Base-by-base conservation (phyloP, 345 rosid genomes). In the Sonneratia alba region DNA sequence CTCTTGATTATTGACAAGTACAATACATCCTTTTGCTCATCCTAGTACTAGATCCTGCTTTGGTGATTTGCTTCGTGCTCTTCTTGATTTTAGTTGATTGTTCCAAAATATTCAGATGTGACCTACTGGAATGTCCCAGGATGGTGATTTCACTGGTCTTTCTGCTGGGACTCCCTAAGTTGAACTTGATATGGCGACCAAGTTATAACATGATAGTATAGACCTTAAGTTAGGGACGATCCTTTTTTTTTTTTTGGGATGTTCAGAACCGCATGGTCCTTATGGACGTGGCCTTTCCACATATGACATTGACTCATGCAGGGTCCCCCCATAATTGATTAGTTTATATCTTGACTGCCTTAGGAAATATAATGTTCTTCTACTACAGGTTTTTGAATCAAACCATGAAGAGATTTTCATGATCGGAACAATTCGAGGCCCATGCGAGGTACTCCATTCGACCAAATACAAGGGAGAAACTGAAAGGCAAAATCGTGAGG, bases 341-440 rank as follows among this genome's bases (percentile, higher is more conserved):
- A 7, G 34, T n/a, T 70, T 57, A 9, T 57, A n/a, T n/a, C 10
- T 34, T 62, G 66, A 13, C 32, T 62, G 66, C 36, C 66, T 57
- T 57, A 57, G 32, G 45, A 40, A 42, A 40, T 36, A n/a, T 22
- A 24, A 14, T 38, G 69, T 36, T 71, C 32, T 36, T 71, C 32
- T 56, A 34, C 55, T 72, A 21, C 66, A 89, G 95, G 89, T 89
- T 61, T 89, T 87, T 75, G 89, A 85, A 66, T 89, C 95, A 68
- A 87, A 86, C 77, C 87, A 81, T 15, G 83, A 79, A 72, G 86
- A 70, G 77, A 79, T 77, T 64, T 70, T 82, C 32, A 48, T 81
- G 84, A 90, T 87, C 47, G 75, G 81, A 76, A 77, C 76, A 73
- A 86, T 89, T 73, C 82, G 78, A 77, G 87, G 92, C 69, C 86